These are phyloP conservation scores for Coemansia sp. DNA, from an alignment of 192 early-diverging fungal genomes.

Conservation along the genomic window DNA sequence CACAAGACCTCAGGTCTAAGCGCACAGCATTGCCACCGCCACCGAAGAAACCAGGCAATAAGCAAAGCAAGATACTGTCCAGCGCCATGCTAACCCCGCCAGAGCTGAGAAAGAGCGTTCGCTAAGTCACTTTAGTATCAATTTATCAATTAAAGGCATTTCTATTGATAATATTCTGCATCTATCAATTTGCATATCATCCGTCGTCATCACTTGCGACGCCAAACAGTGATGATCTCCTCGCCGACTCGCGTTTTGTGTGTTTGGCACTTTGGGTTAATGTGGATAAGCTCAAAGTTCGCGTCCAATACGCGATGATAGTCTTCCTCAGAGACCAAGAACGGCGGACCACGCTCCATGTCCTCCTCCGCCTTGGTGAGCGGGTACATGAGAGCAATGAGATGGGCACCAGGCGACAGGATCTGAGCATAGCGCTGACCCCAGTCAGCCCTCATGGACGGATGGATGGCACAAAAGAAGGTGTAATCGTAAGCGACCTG, in stretches of 20 bases:
- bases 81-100: constrained; percentile 28
- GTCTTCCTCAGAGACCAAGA: constrained; percentile 61
- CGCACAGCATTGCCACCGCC: not conserved
- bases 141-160: not conserved
- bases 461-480: constrained; percentile 80
- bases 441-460: constrained; percentile 65
- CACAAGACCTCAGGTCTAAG: not conserved
- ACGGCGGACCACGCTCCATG: constrained; percentile 75
- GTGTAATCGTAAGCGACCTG: constrained; percentile 85
- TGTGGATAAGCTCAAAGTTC: constrained; percentile 66
- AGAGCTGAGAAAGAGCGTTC: constrained; percentile 23
- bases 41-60: not conserved
- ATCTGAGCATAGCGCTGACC: constrained; percentile 66
- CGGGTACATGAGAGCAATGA: constrained; percentile 81
- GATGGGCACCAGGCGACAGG: constrained; percentile 63
- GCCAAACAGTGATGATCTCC: constrained; percentile 71
- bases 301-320: constrained; percentile 61
- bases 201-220: constrained; percentile 39
- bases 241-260: constrained; percentile 59
- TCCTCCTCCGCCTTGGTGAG: constrained; percentile 52
- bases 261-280: constrained; percentile 61
- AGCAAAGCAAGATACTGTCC: not conserved
- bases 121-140: not conserved
- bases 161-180: not conserved
- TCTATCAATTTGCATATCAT: constrained; percentile 30